These are phyloP conservation scores for Fagopyrum homotropicum DNA, from an alignment of 148 eudicot species.

Conservation along the genomic window DNA sequence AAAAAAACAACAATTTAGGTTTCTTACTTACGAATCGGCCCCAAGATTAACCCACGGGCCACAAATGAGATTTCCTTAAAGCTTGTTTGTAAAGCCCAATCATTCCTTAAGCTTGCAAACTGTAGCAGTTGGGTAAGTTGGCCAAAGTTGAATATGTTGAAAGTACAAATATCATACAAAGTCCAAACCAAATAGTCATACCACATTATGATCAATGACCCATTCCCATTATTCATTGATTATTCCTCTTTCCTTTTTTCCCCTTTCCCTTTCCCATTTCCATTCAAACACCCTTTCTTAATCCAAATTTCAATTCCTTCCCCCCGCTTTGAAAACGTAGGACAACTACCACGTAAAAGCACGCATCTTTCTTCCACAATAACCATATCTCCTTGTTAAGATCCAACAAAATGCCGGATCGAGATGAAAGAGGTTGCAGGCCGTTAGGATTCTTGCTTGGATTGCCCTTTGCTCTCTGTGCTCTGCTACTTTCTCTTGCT, in stretches of 20 bases:
- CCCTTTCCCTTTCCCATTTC: neutral
- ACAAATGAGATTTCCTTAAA: no score
- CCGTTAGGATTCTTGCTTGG: conserved; percentile 49
- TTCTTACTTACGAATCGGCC: no score
- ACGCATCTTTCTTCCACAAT: neutral
- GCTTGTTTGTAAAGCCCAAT: no score
- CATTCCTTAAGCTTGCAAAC: no score
- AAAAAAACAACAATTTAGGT: no score
- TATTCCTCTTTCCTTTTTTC: neutral
- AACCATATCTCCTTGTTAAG: neutral
- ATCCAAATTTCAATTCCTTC: neutral
- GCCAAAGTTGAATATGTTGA: no score
- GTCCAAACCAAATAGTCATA: neutral
- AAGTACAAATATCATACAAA: neutral
- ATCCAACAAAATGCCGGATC: neutral
- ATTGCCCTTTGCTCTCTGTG: conserved; percentile 39
- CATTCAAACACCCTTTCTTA: neutral
- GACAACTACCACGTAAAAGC: neutral
- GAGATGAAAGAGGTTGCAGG: conserved; percentile 27
- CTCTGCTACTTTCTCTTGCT: conserved; percentile 28
- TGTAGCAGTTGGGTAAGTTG: no score
- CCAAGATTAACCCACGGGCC: no score
- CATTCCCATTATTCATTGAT: neutral
- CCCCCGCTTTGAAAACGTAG: neutral
- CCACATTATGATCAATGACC: neutral